Conservation (phyloP, 2,329 filamentous ascomycete species). For the Colletotrichum neosansevieriae region DNA sequence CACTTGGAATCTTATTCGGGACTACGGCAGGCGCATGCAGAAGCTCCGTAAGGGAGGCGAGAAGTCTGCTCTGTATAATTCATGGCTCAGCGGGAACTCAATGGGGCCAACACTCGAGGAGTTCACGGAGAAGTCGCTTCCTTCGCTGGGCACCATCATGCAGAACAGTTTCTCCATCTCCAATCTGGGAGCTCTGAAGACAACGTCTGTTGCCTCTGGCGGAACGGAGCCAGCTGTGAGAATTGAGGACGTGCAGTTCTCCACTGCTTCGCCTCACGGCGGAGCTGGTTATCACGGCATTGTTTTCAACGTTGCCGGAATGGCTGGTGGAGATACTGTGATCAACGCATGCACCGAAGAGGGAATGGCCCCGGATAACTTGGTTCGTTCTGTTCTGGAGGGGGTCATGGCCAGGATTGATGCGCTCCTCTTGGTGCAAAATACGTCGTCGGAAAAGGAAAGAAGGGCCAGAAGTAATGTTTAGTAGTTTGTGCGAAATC, state of each 20-base stretch:
- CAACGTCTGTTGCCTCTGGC: background rate
- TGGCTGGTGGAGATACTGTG: constrained; percentile 27
- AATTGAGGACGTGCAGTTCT: constrained; percentile 41
- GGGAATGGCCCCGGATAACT: constrained; percentile 29
- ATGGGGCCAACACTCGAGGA: constrained; percentile 44
- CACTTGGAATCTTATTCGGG: constrained; percentile 20
- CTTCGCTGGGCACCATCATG: constrained; percentile 19
- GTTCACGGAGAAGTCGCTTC: constrained; percentile 29
- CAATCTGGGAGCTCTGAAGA: constrained; percentile 36
- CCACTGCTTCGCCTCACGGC: constrained; percentile 23
- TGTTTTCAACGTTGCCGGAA: constrained; percentile 34
- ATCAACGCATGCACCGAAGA: constrained; percentile 38
- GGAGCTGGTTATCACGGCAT: constrained; percentile 33
- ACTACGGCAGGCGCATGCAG: constrained; percentile 26
- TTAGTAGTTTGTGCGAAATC: fast-evolving
- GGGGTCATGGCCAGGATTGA: constrained; percentile 29
- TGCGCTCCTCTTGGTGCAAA: background rate
- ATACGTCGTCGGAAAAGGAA: background rate
- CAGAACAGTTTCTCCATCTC: constrained; percentile 37
- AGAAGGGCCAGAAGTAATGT: background rate
- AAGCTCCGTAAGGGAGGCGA: constrained; percentile 13
- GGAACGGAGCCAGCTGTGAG: constrained; percentile 11
- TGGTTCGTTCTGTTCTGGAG: constrained; percentile 20
- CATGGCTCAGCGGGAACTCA: constrained; percentile 38
- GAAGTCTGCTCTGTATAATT: constrained; percentile 27